Percentiles rank a stretch among this genome's conserved stretches.
These are phyloP conservation scores for Flaveria robusta DNA, from an alignment of 129 eudicot species.

Conservation along the genomic window DNA sequence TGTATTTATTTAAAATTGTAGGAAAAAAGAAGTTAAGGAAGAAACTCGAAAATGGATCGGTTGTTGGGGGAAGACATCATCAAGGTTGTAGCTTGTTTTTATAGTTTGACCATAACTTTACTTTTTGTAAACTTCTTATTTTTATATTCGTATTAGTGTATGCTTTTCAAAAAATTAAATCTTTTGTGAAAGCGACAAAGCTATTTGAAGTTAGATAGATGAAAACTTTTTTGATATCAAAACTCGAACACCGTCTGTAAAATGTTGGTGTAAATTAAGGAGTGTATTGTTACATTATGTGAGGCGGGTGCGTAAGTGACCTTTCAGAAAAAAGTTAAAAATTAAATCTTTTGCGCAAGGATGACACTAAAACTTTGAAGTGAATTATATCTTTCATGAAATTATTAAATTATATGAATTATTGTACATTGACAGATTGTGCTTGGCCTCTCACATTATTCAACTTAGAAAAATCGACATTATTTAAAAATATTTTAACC, in stretches of 20 bases:
- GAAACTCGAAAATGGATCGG: not conserved
- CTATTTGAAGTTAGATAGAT: no score
- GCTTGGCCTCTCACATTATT: no score
- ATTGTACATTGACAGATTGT: no score
- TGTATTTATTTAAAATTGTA: constrained; percentile 1
- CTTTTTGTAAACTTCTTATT: not conserved
- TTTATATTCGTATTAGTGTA: not conserved
- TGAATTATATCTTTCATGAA: not conserved
- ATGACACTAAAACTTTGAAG: not conserved
- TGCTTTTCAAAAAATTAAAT: not conserved
- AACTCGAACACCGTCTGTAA: no score
- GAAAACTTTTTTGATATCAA: no score
- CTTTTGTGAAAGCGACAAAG: no score
- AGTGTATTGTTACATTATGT: no score
- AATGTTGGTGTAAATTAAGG: no score
- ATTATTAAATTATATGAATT: not conserved
- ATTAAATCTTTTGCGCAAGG: not conserved
- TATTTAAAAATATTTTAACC: no score
- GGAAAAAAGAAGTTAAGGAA: constrained; percentile 1
- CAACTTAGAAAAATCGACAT: no score
- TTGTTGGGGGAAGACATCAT: not conserved
- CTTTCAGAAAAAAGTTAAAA: no score
- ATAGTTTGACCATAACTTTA: not conserved
- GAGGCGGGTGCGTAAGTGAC: no score
- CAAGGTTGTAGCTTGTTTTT: not conserved